Conservation (phyloP, 2,329 filamentous ascomycete genomes). For the Penicillium psychrosexuale region DNA sequence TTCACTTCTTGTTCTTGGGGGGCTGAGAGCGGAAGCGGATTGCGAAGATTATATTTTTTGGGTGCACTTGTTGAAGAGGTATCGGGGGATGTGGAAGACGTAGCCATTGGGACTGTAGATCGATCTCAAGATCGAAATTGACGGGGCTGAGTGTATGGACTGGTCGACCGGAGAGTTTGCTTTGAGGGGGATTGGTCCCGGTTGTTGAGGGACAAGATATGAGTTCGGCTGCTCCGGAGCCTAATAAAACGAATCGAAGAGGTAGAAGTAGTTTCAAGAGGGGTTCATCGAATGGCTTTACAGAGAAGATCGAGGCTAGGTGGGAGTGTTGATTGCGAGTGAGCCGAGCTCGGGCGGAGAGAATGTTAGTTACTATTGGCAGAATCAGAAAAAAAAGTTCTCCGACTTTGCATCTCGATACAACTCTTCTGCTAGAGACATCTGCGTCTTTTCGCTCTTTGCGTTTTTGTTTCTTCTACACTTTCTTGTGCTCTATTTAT, state of each 20-base stretch:
- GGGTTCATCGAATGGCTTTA: not conserved
- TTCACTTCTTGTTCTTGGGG: conserved; percentile 78
- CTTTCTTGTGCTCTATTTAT: not conserved
- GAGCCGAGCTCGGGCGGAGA: conserved; percentile 26
- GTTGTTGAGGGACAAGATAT: not conserved
- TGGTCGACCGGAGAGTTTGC: conserved; percentile 4
- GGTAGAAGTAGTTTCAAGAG: not conserved
- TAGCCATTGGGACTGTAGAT: conserved; percentile 22
- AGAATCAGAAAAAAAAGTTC: conserved; percentile 25
- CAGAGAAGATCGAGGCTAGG: conserved; percentile 10
- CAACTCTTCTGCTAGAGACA: conserved; percentile 1
- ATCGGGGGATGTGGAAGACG: conserved; percentile 24
- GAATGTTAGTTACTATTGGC: conserved; percentile 17
- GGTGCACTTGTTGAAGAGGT: conserved; percentile 19
- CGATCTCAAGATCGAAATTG: conserved; percentile 20
- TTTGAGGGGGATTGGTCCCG: not conserved
- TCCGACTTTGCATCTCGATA: conserved; percentile 12
- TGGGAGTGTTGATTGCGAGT: conserved; percentile 23
- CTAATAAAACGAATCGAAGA: not conserved
- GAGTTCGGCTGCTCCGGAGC: not conserved
- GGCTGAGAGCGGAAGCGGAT: conserved; percentile 78
- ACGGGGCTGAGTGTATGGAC: conserved; percentile 13
- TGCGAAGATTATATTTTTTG: conserved; percentile 51
- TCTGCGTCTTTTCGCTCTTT: not conserved
- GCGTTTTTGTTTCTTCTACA: not conserved